Evolutionary conservation across 257 asterid species (phyloP).

Genomic region (Fraxinus pennsylvanica): DNA sequence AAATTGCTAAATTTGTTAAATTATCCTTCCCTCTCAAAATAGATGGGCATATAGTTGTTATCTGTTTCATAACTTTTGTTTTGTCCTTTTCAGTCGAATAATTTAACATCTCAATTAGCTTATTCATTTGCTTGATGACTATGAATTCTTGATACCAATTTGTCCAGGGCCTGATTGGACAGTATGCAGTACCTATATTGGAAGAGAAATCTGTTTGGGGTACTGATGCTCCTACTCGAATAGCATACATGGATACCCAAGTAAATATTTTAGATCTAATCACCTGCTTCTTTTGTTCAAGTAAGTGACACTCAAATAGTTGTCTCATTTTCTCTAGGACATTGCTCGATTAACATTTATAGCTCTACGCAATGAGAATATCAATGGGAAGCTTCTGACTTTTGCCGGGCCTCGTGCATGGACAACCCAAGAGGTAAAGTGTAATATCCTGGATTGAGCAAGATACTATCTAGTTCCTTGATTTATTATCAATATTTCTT

Average conservation of each 20-base stretch:
- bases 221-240: slow-evolving; percentile 97
- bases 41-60: background rate
- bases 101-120: slow-evolving; percentile 15
- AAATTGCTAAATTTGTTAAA: background rate
- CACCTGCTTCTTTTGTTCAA: slow-evolving; percentile 18
- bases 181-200: slow-evolving; percentile 94
- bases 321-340: slow-evolving; percentile 52
- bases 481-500: background rate
- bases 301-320: slow-evolving; percentile 14
- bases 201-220: slow-evolving; percentile 99
- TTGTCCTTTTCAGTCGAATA: slow-evolving; percentile 6
- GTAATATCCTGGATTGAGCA: slow-evolving; percentile 8
- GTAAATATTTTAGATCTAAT: slow-evolving; percentile 37
- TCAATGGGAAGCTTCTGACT: slow-evolving; percentile 82
- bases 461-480: background rate
- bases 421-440: slow-evolving; percentile 96
- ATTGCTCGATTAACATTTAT: slow-evolving; percentile 92
- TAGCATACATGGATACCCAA: slow-evolving; percentile 99
- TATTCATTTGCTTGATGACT: slow-evolving; percentile 22
- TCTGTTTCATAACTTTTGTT: background rate
- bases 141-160: slow-evolving; percentile 24
- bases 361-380: slow-evolving; percentile 83
- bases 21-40: background rate
- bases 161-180: slow-evolving; percentile 90
- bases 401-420: slow-evolving; percentile 99